Evolutionary conservation across 164 flowering plant genomes (phyloP).

Genomic region (Saururus chinensis): DNA sequence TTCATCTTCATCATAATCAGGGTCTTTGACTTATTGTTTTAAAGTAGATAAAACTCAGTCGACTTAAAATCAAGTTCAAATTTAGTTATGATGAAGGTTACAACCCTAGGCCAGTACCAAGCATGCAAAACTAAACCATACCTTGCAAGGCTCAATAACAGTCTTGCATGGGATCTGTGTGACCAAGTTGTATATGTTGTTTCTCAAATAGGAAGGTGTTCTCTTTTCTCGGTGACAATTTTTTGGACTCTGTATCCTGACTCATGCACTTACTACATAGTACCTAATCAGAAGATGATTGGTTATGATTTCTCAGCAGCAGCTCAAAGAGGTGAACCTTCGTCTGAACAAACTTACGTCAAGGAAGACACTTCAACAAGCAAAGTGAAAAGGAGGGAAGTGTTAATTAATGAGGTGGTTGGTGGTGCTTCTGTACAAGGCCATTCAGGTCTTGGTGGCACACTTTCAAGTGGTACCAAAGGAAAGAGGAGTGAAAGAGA

Average conservation of each 20-base stretch:
- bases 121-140: too few relatives aligned
- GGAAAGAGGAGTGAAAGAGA: constrained; percentile 94
- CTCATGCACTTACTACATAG: too few relatives aligned
- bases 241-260: too few relatives aligned
- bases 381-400: constrained; percentile 66
- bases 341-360: constrained; percentile 30
- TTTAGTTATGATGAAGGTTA: too few relatives aligned
- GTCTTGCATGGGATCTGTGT: too few relatives aligned
- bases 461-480: constrained; percentile 61
- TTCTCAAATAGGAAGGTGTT: too few relatives aligned
- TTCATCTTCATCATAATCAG: neutral
- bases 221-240: too few relatives aligned
- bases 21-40: neutral
- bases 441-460: constrained; percentile 38
- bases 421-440: constrained; percentile 30
- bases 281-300: too few relatives aligned
- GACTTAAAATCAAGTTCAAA: neutral
- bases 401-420: constrained; percentile 69
- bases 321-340: constrained; percentile 21
- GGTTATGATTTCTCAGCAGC: constrained; percentile 18
- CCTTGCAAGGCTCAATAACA: too few relatives aligned
- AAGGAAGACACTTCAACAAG: constrained; percentile 47
- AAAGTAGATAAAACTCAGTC: neutral
- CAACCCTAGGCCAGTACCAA: too few relatives aligned
- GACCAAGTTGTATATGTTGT: too few relatives aligned